phyloP scores from a whole-genome alignment of 192 early-diverging fungal species.

The Phlyctochytrium bullatum region DNA sequence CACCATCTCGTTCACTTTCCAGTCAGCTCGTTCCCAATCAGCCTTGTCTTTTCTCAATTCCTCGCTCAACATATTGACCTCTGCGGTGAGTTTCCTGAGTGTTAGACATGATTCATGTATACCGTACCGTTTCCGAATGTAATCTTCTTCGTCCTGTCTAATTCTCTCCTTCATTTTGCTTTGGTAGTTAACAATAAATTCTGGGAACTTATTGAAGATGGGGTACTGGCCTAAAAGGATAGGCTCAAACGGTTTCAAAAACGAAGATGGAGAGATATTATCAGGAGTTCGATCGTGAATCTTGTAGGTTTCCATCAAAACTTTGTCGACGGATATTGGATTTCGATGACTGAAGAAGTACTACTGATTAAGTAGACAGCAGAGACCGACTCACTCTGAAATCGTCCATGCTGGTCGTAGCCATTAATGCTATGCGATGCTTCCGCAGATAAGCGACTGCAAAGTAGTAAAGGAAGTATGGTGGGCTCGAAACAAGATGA shows the following conservation, averaged over 20 bases:
- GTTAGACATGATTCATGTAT: conserved; percentile 12
- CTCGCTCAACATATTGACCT: conserved; percentile 38
- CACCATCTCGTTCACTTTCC: conserved; percentile 55
- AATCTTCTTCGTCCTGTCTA: conserved; percentile 47
- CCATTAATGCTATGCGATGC: conserved; percentile 35
- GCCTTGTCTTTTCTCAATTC: conserved; percentile 41
- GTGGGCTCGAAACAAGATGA: conserved; percentile 48
- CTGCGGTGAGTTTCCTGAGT: conserved; percentile 34
- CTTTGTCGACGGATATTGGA: conserved; percentile 18
- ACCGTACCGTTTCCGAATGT: conserved; percentile 33
- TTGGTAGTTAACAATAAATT: conserved; percentile 57
- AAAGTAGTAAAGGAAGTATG: conserved; percentile 49
- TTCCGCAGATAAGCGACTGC: conserved; percentile 42
- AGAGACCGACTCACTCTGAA: conserved; percentile 32
- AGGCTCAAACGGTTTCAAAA: conserved; percentile 41
- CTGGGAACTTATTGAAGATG: conserved; percentile 50
- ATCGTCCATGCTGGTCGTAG: conserved; percentile 31
- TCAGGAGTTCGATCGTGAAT: conserved; percentile 33
- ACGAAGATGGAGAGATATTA: conserved; percentile 23
- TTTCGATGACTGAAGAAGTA: conserved; percentile 44
- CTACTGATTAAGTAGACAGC: conserved; percentile 10
- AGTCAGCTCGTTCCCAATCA: conserved; percentile 47
- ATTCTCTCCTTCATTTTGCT: conserved; percentile 47
- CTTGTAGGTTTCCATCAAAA: conserved; percentile 34
- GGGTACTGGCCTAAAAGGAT: conserved; percentile 46